A percentile compares a stretch with the other conserved stretches of the same genome.
Conservation (phyloP, 257 asterid genomes). For the Primulina eburnea region DNA sequence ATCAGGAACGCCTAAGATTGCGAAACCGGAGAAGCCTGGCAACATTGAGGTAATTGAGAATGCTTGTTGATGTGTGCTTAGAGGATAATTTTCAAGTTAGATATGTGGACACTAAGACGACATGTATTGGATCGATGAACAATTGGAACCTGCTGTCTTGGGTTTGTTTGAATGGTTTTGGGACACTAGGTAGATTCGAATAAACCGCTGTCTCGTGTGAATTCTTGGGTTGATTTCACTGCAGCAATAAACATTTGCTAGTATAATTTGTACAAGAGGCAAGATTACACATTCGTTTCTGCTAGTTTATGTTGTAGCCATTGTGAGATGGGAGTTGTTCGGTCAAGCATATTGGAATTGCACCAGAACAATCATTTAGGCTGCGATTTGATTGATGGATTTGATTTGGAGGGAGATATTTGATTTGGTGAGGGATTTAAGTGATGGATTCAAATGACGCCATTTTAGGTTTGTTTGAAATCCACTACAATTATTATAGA, state of each 20-base stretch:
- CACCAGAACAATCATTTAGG: too few species aligned
- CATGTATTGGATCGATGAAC: too few species aligned
- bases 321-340: background rate
- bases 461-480: too few species aligned
- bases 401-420: too few species aligned
- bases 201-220: too few species aligned
- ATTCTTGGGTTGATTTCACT: background rate
- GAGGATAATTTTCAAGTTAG: background rate
- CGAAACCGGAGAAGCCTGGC: slow-evolving; percentile 67
- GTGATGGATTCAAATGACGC: too few species aligned
- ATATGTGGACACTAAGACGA: background rate
- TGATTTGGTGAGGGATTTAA: too few species aligned
- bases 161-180: too few species aligned
- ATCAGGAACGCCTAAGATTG: slow-evolving; percentile 90
- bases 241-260: background rate
- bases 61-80: background rate
- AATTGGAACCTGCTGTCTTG: background rate
- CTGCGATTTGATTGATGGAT: too few species aligned
- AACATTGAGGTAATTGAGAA: slow-evolving; percentile 51
- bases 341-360: too few species aligned
- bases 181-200: too few species aligned
- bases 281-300: background rate
- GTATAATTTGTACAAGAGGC: background rate
- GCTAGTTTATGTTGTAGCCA: background rate
- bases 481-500: too few species aligned